A percentile compares a stretch with the other conserved stretches of the same genome.
These are phyloP conservation scores for Apocynum venetum DNA, from an alignment of 257 asterid genomes.

Conservation along the genomic window DNA sequence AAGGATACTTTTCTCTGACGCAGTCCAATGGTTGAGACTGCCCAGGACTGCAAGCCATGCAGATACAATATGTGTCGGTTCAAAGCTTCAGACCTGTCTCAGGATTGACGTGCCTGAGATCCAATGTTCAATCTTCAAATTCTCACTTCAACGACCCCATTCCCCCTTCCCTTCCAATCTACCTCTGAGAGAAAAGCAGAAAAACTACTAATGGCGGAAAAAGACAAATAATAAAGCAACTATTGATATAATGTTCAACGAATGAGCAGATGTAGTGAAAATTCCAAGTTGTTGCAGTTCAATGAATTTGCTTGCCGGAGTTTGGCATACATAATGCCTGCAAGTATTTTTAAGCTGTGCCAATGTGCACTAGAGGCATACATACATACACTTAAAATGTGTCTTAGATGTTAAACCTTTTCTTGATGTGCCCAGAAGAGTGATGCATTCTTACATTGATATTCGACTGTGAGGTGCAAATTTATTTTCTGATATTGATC, in stretches of 20 bases:
- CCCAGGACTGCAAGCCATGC: neutral
- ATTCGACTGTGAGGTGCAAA: neutral
- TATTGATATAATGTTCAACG: neutral
- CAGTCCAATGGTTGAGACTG: constrained; percentile 8
- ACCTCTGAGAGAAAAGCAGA: neutral
- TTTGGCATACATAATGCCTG: neutral
- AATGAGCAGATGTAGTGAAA: neutral
- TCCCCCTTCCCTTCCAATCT: neutral
- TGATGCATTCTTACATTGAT: constrained; percentile 1
- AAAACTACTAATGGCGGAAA: neutral
- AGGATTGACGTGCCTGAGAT: constrained; percentile 9
- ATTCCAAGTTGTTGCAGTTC: neutral
- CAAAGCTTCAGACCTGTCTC: neutral
- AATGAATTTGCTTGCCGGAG: neutral
- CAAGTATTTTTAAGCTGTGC: neutral
- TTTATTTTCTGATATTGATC: neutral
- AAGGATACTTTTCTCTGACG: neutral
- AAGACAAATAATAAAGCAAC: neutral
- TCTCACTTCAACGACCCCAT: constrained; percentile 11
- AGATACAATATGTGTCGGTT: neutral
- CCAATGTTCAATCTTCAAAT: constrained; percentile 6
- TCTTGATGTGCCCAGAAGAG: neutral
- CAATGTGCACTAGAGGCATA: neutral
- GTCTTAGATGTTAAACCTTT: neutral
- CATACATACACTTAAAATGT: neutral